Percentiles rank a stretch among this genome's conserved stretches.
These are phyloP conservation scores for Cercospora sp. DNA, from an alignment of 2,329 filamentous ascomycete species.

Conservation along the genomic window DNA sequence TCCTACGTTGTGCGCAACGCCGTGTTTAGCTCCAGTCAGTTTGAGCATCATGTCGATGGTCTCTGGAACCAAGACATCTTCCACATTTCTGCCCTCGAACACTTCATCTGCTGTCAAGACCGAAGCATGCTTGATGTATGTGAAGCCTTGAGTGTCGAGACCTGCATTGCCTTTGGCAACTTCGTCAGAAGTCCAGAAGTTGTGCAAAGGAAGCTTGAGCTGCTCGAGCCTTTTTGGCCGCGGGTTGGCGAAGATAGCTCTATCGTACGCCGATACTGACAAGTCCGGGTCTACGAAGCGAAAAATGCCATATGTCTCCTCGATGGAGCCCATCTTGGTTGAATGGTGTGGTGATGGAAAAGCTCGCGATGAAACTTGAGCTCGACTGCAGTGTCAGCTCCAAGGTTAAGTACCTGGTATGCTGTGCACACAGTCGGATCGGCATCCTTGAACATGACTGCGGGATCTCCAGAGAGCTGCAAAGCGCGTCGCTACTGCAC, in stretches of 20 bases:
- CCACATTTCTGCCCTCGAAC: slow-evolving; percentile 19
- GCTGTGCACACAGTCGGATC: neutral
- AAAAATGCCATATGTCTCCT: slow-evolving; percentile 7
- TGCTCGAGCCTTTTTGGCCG: slow-evolving; percentile 17
- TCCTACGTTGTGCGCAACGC: slow-evolving; percentile 15
- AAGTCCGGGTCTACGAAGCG: slow-evolving; percentile 26
- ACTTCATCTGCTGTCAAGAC: slow-evolving; percentile 14
- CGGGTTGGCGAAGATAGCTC: slow-evolving; percentile 22
- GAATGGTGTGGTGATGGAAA: neutral
- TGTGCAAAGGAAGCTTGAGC: slow-evolving; percentile 17
- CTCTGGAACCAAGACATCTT: slow-evolving; percentile 21
- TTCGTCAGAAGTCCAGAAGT: slow-evolving; percentile 19
- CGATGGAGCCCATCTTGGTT: neutral
- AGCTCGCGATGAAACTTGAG: neutral
- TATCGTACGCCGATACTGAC: slow-evolving; percentile 15
- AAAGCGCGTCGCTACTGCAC: neutral
- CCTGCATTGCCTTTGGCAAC: slow-evolving; percentile 16
- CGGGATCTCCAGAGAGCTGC: neutral
- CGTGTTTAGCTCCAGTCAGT: slow-evolving; percentile 23
- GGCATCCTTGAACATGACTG: neutral
- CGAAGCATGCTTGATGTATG: slow-evolving; percentile 19
- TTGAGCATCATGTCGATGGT: slow-evolving; percentile 18
- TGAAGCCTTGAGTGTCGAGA: slow-evolving; percentile 24
- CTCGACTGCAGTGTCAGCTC: neutral
- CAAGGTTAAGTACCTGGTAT: neutral